Evolutionary conservation across 495 filamentous ascomycete genomes (phyloP), one percentile per base, ranked within the genome.

Genomic region (Aspergillus steynii): DNA sequence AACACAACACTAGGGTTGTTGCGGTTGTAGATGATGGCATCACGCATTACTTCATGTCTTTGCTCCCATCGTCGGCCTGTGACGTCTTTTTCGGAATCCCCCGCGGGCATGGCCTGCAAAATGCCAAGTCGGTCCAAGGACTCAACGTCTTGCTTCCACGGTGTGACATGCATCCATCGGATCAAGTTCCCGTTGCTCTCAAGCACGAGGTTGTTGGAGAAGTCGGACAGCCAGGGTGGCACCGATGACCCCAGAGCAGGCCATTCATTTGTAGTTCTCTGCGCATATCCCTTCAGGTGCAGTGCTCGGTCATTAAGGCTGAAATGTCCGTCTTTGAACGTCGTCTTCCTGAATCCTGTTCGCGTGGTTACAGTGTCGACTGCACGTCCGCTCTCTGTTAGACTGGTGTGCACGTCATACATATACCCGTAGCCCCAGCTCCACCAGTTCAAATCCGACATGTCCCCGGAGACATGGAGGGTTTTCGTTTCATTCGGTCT

Each of bases 21-120:
- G 20, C 58, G 58, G 26, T 60, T 60, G 27, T 60, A 60, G 29
- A 60, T 60, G 14, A 60, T 60, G 27, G 58, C 58, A 45, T 60
- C 58, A 4, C 58, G 58, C 58, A 60, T 60, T 37, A 60, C 34
- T 46, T 60, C 58, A 28, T 53, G 45, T 0, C 58, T 37, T 37
- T 54, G 29, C 34, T 47, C 50, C 50, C 58, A 60, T 47, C 37
- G 50, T 54, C 58, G 34, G 15, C 58, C 58, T 1, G 32, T 29
- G 8, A 28, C 34, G 26, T 60, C 50, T 9, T 45, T 12, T 20
- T 60, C 58, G 3, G 25, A 47, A 50, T 60, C 58, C 0, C 58
- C 50, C 6, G 58, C 58, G 5, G 58, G 58, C 37, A 60, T 29
- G 6, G 58, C 50, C 32, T 60, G 58, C 5, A 60, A 32, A 9